Percentiles rank a stretch among this genome's conserved stretches.
These are phyloP conservation scores for Xylariaceae sp. DNA, from an alignment of 2,329 filamentous ascomycete species.

Conservation along the genomic window DNA sequence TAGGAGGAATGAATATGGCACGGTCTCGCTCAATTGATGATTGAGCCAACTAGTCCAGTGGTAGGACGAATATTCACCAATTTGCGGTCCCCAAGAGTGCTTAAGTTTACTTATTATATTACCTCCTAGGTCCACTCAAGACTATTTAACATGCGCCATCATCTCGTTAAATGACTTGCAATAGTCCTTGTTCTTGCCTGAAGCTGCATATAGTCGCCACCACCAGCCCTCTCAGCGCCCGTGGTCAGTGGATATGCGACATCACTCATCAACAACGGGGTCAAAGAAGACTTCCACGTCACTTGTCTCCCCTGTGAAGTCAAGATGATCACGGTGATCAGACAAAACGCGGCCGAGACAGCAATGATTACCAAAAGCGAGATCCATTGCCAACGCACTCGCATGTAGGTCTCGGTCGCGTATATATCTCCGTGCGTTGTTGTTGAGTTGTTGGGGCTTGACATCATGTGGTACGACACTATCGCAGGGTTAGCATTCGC, in stretches of 20 bases:
- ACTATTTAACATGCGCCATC: neutral
- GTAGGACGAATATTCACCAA: no score
- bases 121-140: no score
- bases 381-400: slow-evolving; percentile 8
- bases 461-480: slow-evolving; percentile 14
- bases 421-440: slow-evolving; percentile 1
- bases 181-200: slow-evolving; percentile 3
- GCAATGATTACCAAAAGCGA: neutral
- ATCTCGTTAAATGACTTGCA: slow-evolving; percentile 2
- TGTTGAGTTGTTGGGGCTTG: slow-evolving; percentile 7
- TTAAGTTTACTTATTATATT: no score
- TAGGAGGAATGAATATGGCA: no score
- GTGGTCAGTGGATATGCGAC: slow-evolving; percentile 1
- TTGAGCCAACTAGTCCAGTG: no score
- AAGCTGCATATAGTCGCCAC: neutral
- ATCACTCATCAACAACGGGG: slow-evolving; percentile 8
- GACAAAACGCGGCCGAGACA: slow-evolving; percentile 3
- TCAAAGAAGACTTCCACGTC: slow-evolving; percentile 10
- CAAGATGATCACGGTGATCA: slow-evolving; percentile 1
- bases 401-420: slow-evolving; percentile 4
- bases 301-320: slow-evolving; percentile 1
- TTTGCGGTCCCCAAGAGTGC: no score
- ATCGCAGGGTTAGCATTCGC: no score
- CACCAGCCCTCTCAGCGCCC: neutral
- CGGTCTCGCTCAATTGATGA: no score